These are phyloP conservation scores for Backusella tarrabulga DNA, from an alignment of 192 early-diverging fungal species.

Conservation along the genomic window DNA sequence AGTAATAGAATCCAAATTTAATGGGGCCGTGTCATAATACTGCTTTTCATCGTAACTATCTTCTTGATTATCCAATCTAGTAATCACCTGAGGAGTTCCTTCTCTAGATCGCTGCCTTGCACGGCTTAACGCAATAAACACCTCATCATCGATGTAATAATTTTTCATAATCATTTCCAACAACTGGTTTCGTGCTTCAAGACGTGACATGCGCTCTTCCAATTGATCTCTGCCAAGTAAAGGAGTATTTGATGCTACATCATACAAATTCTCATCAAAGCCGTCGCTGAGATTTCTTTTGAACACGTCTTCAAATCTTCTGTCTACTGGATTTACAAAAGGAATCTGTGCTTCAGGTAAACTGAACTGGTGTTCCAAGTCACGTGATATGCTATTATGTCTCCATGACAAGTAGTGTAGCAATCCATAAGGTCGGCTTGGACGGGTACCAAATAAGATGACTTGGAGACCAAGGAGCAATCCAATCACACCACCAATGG, in stretches of 20 bases:
- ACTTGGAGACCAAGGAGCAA: slow-evolving; percentile 5
- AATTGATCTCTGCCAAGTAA: neutral
- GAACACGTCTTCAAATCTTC: neutral
- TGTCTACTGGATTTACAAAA: neutral
- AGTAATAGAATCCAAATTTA: neutral
- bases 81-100: neutral
- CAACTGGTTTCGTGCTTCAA: neutral
- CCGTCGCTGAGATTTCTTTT: neutral
- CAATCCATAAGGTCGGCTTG: neutral
- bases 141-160: neutral
- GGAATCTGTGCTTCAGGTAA: slow-evolving; percentile 1
- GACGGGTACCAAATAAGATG: slow-evolving; percentile 1
- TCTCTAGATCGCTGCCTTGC: neutral
- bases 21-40: neutral
- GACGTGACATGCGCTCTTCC: neutral
- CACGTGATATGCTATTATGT: neutral
- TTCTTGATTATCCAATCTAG: neutral
- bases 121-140: neutral
- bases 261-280: neutral
- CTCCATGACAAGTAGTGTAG: neutral
- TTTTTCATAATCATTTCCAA: neutral
- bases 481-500: slow-evolving; percentile 19
- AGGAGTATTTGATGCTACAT: neutral
- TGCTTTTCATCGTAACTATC: neutral
- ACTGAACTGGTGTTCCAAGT: neutral